phyloP scores from a whole-genome alignment of 2,329 filamentous ascomycete species.

The Colletotrichum viniferum region DNA sequence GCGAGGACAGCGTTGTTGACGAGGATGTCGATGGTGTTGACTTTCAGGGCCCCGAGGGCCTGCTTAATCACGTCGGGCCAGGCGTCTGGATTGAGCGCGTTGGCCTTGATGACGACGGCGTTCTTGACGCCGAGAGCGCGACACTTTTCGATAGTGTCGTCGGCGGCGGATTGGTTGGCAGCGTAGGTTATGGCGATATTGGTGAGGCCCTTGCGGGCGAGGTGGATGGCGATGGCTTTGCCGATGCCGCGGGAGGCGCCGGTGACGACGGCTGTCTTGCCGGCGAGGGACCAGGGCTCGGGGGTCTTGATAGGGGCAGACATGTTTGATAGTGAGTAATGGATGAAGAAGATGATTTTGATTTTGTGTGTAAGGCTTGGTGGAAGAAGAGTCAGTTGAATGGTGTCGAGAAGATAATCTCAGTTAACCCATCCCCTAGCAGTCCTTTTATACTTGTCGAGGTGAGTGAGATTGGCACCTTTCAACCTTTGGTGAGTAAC shows the following conservation, averaged over 20 bases:
- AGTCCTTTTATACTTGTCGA: neutral
- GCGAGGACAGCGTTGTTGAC: neutral
- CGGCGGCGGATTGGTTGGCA: neutral
- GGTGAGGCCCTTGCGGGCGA: neutral
- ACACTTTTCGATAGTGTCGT: neutral
- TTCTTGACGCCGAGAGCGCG: neutral
- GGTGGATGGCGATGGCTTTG: neutral
- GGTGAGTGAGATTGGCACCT: rapidly evolving
- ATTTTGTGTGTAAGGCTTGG: neutral
- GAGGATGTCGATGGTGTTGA: neutral
- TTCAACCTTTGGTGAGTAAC: neutral
- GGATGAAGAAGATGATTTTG: neutral
- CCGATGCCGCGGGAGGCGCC: neutral
- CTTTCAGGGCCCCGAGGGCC: neutral
- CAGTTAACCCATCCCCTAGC: neutral
- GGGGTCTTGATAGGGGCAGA: neutral
- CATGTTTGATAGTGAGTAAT: neutral
- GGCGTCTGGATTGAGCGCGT: neutral
- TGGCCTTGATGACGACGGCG: neutral
- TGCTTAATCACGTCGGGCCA: neutral
- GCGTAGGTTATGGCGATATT: conserved; percentile 1
- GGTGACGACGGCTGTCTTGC: conserved; percentile 1
- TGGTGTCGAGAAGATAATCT: neutral
- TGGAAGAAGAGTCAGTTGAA: neutral
- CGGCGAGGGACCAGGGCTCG: neutral